Conservation (phyloP, 371 early-diverging fungal genomes). For the Mucor indicus region DNA sequence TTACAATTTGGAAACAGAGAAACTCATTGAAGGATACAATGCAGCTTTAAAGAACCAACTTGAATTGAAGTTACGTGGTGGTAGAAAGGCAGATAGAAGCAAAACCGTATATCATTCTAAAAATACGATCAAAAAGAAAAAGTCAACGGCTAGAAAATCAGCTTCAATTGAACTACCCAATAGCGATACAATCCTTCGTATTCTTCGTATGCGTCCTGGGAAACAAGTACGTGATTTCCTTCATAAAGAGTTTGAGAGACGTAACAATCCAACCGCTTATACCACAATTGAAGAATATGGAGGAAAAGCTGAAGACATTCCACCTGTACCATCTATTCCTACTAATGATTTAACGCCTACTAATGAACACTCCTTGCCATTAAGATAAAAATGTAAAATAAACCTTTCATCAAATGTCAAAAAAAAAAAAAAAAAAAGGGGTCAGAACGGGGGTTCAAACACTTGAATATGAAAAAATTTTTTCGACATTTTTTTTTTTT, state of each 20-base stretch:
- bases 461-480: too few species aligned
- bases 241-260: slow-evolving; percentile 33
- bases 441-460: too few species aligned
- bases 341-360: slow-evolving; percentile 21
- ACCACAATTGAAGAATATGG: neutral
- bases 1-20: slow-evolving; percentile 59
- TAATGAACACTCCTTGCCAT: slow-evolving; percentile 11
- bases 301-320: slow-evolving; percentile 7
- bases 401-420: too few species aligned
- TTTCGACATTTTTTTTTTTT: neutral
- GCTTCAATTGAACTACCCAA: slow-evolving; percentile 41
- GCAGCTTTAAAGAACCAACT: slow-evolving; percentile 39
- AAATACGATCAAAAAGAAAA: slow-evolving; percentile 33
- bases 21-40: slow-evolving; percentile 62
- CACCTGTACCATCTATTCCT: slow-evolving; percentile 15
- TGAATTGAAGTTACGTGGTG: slow-evolving; percentile 34
- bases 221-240: slow-evolving; percentile 47
- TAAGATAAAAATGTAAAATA: slow-evolving; percentile 3
- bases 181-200: slow-evolving; percentile 51
- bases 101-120: slow-evolving; percentile 43
- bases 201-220: slow-evolving; percentile 51
- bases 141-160: slow-evolving; percentile 17
- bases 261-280: slow-evolving; percentile 26
- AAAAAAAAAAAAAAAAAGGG: too few species aligned
- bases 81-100: slow-evolving; percentile 40